Evolutionary conservation across 2,329 filamentous ascomycete species (phyloP).

Genomic region (Fusarium odoratissimum): DNA sequence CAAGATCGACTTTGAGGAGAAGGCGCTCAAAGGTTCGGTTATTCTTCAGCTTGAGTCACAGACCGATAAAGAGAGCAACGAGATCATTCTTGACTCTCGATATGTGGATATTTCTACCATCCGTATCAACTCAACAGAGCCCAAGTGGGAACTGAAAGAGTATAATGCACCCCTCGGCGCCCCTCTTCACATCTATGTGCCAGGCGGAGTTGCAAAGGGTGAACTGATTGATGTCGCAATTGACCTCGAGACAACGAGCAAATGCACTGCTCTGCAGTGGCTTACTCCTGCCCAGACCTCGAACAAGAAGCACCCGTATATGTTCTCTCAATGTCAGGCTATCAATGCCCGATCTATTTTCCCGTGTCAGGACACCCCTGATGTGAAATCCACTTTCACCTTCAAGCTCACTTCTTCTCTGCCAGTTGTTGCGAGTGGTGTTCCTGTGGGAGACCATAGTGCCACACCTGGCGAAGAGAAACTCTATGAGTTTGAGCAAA

Average conservation of each 20-base stretch:
- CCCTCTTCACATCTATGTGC: slow-evolving; percentile 74
- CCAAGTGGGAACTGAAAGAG: slow-evolving; percentile 76
- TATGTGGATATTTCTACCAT: slow-evolving; percentile 80
- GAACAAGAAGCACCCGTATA: slow-evolving; percentile 95
- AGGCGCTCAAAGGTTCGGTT: slow-evolving; percentile 81
- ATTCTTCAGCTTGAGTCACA: slow-evolving; percentile 80
- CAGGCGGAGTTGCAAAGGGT: slow-evolving; percentile 65
- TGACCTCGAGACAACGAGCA: slow-evolving; percentile 81
- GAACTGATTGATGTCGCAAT: slow-evolving; percentile 69
- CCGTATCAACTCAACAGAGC: slow-evolving; percentile 72
- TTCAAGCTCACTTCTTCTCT: slow-evolving; percentile 89
- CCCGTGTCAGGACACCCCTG: slow-evolving; percentile 96
- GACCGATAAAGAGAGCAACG: slow-evolving; percentile 76
- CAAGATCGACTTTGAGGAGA: slow-evolving; percentile 84
- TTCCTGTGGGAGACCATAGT: slow-evolving; percentile 63
- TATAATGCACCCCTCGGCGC: slow-evolving; percentile 79
- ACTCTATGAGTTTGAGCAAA: slow-evolving; percentile 88
- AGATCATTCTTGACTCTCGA: slow-evolving; percentile 91
- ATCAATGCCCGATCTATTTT: slow-evolving; percentile 95
- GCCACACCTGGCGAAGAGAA: slow-evolving; percentile 62
- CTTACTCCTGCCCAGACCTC: slow-evolving; percentile 92
- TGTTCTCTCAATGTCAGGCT: slow-evolving; percentile 98
- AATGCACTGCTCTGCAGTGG: slow-evolving; percentile 96
- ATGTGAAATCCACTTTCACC: slow-evolving; percentile 94
- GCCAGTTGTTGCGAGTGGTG: slow-evolving; percentile 91